Base-by-base conservation (phyloP, 2,329 filamentous ascomycete species). In the Cercospora janseana region DNA sequence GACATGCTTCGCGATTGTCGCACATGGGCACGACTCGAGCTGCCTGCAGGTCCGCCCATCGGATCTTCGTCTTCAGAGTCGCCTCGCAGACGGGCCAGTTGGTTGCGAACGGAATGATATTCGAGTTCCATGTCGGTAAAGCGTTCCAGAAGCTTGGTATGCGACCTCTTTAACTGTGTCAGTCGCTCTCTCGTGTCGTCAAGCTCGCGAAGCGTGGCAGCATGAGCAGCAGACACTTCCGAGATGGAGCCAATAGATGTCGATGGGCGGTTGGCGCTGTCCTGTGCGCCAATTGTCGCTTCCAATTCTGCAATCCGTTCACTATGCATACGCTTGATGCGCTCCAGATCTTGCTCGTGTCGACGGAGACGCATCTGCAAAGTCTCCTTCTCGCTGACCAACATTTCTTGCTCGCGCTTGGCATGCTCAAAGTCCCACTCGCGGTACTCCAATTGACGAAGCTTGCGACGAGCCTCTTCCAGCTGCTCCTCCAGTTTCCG, bases 391-490 rank as follows among this genome's bases (percentile, higher is more conserved):
- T 80, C 77, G 48, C 75, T 79, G 28, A 82, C 75, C 9, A 84
- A 75, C 23, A 79, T 73, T 12, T 80, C 77, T 1, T 81, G 79
- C 21, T 79, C 76, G n/a, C 78, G 75, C 38, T 80, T 75, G 1
- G 80, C 77, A 15, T 70, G 69, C 46, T 83, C 75, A 31, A 81
- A 76, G 52, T 83, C 79, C 26, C 78, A 71, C 59, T 88, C 82
- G 35, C 78, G 78, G 32, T 81, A 79, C 61, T 88, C 83, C 47
- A 80, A 79, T 38, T 82, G 79, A 2, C 81, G 77, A 54, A 87
- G 75, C 15, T 79, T 77, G 12, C 76, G 75, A n/a, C 80, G 79
- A 21, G 88, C 71, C 21, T 79, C 75, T 16, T 77, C 72, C 2
- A 86, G 76, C 57, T 87, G 79, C 1, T 70, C 70, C 50, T 78